Evolutionary conservation across 345 rosid species (phyloP).

Genomic region (Xanthoceras sorbifolium): DNA sequence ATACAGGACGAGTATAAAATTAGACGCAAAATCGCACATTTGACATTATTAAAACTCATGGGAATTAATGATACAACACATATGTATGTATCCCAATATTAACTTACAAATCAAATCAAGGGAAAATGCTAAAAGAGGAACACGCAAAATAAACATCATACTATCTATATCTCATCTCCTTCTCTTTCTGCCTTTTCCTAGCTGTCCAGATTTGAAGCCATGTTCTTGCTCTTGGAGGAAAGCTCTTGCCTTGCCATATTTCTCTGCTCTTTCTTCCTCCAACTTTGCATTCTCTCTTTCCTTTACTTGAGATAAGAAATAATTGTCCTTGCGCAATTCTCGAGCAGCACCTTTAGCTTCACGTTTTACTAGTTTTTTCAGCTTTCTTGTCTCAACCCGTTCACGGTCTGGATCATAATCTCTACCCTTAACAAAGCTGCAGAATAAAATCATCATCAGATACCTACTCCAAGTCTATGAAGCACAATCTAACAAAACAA

Average conservation of each 20-base stretch:
- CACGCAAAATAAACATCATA: not conserved
- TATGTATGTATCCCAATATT: not conserved
- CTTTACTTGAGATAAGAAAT: constrained; percentile 54
- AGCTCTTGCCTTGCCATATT: constrained; percentile 66
- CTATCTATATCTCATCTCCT: constrained; percentile 29
- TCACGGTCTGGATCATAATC: constrained; percentile 94
- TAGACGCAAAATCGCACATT: not conserved
- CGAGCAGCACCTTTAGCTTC: constrained; percentile 81
- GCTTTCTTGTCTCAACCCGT: constrained; percentile 64
- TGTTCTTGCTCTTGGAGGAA: constrained; percentile 94
- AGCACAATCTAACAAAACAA: not conserved
- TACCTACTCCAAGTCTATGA: not conserved
- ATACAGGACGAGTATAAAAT: not conserved
- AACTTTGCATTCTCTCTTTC: constrained; percentile 51
- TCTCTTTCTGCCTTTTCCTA: constrained; percentile 76
- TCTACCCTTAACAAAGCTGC: constrained; percentile 86
- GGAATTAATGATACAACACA: constrained; percentile 3
- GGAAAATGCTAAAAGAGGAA: not conserved
- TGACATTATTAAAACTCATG: not conserved
- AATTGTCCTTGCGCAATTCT: constrained; percentile 83
- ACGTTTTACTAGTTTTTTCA: constrained; percentile 51
- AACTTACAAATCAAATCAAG: not conserved
- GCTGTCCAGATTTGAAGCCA: constrained; percentile 84
- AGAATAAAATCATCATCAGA: constrained; percentile 27
- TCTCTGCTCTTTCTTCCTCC: constrained; percentile 70